Evolutionary conservation across 78 protist species (phyloP), one percentile per base, ranked within the genome.

Genomic region (Cavenderia fasciculata): DNA sequence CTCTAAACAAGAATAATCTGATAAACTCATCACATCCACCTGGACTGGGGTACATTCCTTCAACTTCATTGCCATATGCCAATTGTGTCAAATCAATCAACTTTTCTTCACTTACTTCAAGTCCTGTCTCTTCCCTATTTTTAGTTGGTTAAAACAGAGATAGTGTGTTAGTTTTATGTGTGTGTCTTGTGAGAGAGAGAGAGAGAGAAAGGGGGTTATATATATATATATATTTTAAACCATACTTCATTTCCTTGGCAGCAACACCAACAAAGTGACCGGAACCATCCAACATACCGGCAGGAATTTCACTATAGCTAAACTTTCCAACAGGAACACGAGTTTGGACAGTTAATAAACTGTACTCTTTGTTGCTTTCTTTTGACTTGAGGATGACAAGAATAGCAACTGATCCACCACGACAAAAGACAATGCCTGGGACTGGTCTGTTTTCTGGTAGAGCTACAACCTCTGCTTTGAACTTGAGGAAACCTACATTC

Each of bases 371-470:
- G 27, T 75, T 75, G 8, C 82, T 74, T 40, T 87, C 93, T 63
- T 87, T 70, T 33, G 93, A 69, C 12, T 75, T 76, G 21, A 87
- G 66, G 12, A 87, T 46, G 0, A 66, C 77, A 7, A 87, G 25
- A 12, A 87, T 87, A 14, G 87, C 93, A 46, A 87, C 93, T 14
- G 93, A 74, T 25, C 93, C 93, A 62, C 93, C 93, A 47, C 93
- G 41, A 54, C 85, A 75, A 44, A 87, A 87, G 49, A 70, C 49
- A 44, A 87, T 70, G 43, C 93, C 93, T 54, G 93, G 93, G 31
- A 87, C 93, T 4, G 59, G 34, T 76, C 86, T 76, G 23, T 61
- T 61, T 3, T 74, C 76, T 65, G 72, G 74, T 2, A 46, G 43
- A 25, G 71, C 69, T 0, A 69, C 78, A 36, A 87, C 93, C 0